Base-by-base conservation (phyloP, 1,284 basidiomycete species). In the Bjerkandera adusta region DNA sequence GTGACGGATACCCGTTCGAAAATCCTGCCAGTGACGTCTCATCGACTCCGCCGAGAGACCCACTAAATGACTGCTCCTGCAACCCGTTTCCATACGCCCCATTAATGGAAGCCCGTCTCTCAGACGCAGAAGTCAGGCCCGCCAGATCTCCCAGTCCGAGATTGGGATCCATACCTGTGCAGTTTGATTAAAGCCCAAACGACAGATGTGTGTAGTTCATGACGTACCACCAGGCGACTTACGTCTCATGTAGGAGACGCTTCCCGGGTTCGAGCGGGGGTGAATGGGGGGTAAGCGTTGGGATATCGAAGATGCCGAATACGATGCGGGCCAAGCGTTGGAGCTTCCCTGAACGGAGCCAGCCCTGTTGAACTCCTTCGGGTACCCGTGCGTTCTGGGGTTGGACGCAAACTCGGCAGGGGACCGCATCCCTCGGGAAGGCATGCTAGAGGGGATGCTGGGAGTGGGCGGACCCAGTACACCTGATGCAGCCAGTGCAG, bases 401-500 rank as follows among this genome's bases (percentile, higher is more conserved):
- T 64, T 68, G 57, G 63, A 52, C 46, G 52, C 47, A 49, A 57
- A 57, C 26, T 61, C 58, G 40, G 55, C 52, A 25, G 59, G 57
- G 16, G 58, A 41, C 26, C 59, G 61, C 55, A 57, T 54, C 40
- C 53, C 55, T 49, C 59, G 48, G 8, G 50, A 36, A 15, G 63
- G 61, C 20, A 63, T 47, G 47, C 60, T 61, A 10, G 64, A 59
- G 11, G 62, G 49, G 38, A 64, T 51, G 47, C 56, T 55, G 45
- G 56, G 54, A 29, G 53, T 45, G 37, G 61, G 55, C 12, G 62
- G 61, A 16, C 57, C 63, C 30, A 84, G 64, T 33, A 79, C 68
- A 58, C 81, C 80, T 55, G 76, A 77, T 7, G 81, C 77, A 11
- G 77, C 74, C 36, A 84, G 71, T 39, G 75, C 73, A 34, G 77